phyloP scores from a whole-genome alignment of 345 rosid genomes.

The Eucalyptus decipiens region DNA sequence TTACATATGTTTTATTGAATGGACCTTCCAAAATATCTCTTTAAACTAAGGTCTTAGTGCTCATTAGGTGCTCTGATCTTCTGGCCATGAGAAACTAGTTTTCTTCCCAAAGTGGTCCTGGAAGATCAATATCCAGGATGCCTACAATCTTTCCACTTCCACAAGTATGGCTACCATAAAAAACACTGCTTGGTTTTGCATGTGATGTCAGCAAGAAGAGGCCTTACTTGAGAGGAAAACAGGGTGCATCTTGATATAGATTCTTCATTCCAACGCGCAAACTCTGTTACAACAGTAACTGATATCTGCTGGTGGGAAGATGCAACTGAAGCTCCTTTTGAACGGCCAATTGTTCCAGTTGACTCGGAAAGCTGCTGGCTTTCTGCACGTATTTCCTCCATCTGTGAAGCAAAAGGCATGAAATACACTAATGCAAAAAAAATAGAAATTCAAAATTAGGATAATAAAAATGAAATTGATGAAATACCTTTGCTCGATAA shows the following conservation, averaged over 20 bases:
- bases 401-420: conserved; percentile 29
- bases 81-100: not conserved
- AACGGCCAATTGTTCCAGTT: conserved; percentile 85
- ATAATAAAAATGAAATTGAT: not conserved
- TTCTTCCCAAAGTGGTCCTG: not conserved
- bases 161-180: not conserved
- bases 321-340: conserved; percentile 79
- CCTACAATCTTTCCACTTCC: not conserved
- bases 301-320: conserved; percentile 86
- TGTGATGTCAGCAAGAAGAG: not conserved
- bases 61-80: not conserved
- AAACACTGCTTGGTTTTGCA: not conserved
- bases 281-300: conserved; percentile 96
- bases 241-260: conserved; percentile 88
- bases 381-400: conserved; percentile 91
- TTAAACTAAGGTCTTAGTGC: not conserved
- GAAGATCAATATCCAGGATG: not conserved
- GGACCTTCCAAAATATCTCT: not conserved
- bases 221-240: conserved; percentile 73
- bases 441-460: not conserved
- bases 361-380: conserved; percentile 62
- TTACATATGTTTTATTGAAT: not conserved
- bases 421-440: not conserved
- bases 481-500: conserved; percentile 72
- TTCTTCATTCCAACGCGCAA: conserved; percentile 98